These are phyloP conservation scores for Bruguiera hainesii DNA, from an alignment of 441 rosid species.

Conservation along the genomic window DNA sequence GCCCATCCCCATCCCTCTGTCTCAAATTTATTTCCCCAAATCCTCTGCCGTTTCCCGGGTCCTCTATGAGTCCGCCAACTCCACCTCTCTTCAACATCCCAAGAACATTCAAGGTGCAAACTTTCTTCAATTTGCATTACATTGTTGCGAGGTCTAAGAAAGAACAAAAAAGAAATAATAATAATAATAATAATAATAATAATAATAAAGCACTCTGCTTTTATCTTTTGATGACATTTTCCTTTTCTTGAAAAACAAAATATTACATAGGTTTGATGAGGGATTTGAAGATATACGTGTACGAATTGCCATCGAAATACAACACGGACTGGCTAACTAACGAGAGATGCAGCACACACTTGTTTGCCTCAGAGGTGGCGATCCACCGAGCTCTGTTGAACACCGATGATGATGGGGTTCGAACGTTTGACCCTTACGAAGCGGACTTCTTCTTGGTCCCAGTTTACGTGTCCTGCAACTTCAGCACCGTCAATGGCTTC, in stretches of 20 bases:
- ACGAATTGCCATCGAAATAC: conserved; percentile 73
- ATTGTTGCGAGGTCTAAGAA: too few relatives aligned
- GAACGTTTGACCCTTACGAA: conserved; percentile 73
- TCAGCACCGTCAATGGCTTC: conserved; percentile 87
- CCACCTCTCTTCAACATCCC: conserved; percentile 28
- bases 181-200: too few relatives aligned
- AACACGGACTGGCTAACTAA: conserved; percentile 75
- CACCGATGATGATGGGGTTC: conserved; percentile 36
- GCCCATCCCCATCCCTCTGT: conserved; percentile 44
- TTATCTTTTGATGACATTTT: neutral
- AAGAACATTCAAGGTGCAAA: conserved; percentile 21
- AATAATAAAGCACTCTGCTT: neutral
- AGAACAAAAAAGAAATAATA: too few relatives aligned
- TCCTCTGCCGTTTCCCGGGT: conserved; percentile 52
- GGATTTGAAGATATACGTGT: conserved; percentile 68
- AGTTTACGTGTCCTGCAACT: conserved; percentile 89
- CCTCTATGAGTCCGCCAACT: conserved; percentile 54
- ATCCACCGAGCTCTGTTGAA: conserved; percentile 63
- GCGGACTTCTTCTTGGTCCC: conserved; percentile 95
- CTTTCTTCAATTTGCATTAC: too few relatives aligned
- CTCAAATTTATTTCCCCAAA: conserved; percentile 39
- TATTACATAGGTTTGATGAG: conserved; percentile 33
- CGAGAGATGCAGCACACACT: conserved; percentile 73
- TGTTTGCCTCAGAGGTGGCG: conserved; percentile 93
- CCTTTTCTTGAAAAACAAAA: neutral